A percentile compares a stretch with the other conserved stretches of the same genome.
phyloP scores from a whole-genome alignment of 2,329 filamentous ascomycete genomes.

The Magnaporthiopsis rhizophila region DNA sequence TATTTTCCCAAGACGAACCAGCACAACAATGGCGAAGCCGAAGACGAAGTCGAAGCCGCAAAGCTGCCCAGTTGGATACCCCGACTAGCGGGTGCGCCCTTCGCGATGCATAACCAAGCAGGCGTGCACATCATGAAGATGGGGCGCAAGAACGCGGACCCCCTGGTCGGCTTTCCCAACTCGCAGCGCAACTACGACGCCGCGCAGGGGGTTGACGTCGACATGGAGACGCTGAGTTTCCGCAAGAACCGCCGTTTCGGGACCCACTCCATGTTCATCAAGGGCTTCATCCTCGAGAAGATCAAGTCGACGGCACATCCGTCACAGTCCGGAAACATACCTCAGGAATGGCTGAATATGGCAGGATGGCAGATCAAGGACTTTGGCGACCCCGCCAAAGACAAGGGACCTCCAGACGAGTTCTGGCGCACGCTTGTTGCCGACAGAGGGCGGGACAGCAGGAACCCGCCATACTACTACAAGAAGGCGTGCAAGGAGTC shows the following conservation, averaged over 20 bases:
- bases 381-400: neutral
- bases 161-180: constrained; percentile 23
- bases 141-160: constrained; percentile 25
- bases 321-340: constrained; percentile 17
- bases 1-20: neutral
- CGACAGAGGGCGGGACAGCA: constrained; percentile 17
- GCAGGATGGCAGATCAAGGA: constrained; percentile 15
- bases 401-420: constrained; percentile 15
- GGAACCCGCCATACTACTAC: constrained; percentile 20
- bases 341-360: constrained; percentile 15
- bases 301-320: constrained; percentile 13
- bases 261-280: constrained; percentile 23
- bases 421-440: constrained; percentile 20
- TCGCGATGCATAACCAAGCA: neutral
- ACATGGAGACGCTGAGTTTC: constrained; percentile 17
- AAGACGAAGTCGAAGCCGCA: neutral
- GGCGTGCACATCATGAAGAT: constrained; percentile 16
- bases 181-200: constrained; percentile 22
- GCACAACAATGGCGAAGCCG: neutral
- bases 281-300: constrained; percentile 22
- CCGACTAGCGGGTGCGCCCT: neutral
- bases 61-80: constrained; percentile 25
- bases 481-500: constrained; percentile 18
- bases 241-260: constrained; percentile 14
- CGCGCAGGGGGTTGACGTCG: constrained; percentile 16